phyloP scores from a whole-genome alignment of 2,329 filamentous ascomycete genomes.

The Cladophialophora bantiana region DNA sequence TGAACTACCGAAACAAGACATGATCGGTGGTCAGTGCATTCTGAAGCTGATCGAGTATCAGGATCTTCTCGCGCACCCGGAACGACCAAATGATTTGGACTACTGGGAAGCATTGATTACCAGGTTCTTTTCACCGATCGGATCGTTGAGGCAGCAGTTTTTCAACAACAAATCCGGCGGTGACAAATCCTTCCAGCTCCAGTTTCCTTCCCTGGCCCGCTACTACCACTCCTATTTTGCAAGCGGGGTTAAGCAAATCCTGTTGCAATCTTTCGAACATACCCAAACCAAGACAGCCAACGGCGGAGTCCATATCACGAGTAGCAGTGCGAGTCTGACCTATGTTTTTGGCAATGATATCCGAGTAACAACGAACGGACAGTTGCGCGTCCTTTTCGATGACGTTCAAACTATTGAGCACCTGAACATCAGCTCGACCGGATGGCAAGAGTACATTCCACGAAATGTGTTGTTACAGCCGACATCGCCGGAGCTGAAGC shows the following conservation, averaged over 20 bases:
- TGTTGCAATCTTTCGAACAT: constrained; percentile 79
- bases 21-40: constrained; percentile 54
- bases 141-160: constrained; percentile 77
- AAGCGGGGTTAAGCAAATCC: constrained; percentile 83
- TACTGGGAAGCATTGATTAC: constrained; percentile 83
- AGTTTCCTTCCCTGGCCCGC: constrained; percentile 78
- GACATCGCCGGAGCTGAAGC: constrained; percentile 57
- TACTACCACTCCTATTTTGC: constrained; percentile 91
- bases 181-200: constrained; percentile 86
- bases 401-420: constrained; percentile 79
- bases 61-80: constrained; percentile 57
- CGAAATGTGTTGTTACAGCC: constrained; percentile 62
- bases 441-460: constrained; percentile 84
- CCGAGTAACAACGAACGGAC: constrained; percentile 82
- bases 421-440: constrained; percentile 78
- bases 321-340: constrained; percentile 77
- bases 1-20: constrained; percentile 43
- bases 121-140: constrained; percentile 79
- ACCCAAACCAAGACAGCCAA: constrained; percentile 64
- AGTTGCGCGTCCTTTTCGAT: constrained; percentile 80
- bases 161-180: constrained; percentile 59
- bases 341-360: constrained; percentile 88
- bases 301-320: constrained; percentile 76
- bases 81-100: constrained; percentile 68
- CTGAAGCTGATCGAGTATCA: constrained; percentile 63